Evolutionary conservation across 1,284 basidiomycete genomes (phyloP), one percentile per base, ranked within the genome.

Genomic region (Termitomyces sp.): DNA sequence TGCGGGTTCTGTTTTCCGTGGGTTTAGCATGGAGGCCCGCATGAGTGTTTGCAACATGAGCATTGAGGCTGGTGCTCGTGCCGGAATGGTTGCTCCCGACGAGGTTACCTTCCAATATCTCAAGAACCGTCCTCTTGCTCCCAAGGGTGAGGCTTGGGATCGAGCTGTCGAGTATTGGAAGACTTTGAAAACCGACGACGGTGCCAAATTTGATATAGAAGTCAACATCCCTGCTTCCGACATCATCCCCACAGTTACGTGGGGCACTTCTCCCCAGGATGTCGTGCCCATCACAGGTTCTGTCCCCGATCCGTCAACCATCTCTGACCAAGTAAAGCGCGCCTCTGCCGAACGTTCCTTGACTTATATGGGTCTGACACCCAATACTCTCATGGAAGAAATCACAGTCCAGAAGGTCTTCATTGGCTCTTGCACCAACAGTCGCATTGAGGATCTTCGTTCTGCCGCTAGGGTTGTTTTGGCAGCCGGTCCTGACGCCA

Each of bases 41-140:
- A 97, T 97, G 94, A 94, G 92, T 63, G 92, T 94, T 62, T 97
- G 94, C 74, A 98, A 98, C 76, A 98, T 98, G 94, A 94, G 92
- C 60, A 97, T 98, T 69, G 94, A 98, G 73, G 95, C 86, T 57
- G 94, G 94, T 67, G 95, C 94, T 60, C 84, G 94, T 65, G 93
- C 93, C 5, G 94, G 94, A 55, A 94, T 98, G 92, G 84, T 98
- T 60, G 94, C 94, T 10, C 94, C 94, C 0, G 94, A 98, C 69
- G 90, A 96, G 36, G 75, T 88, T 60, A 98, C 95, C 7, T 95
- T 97, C 69, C 78, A 79, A 49, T 98, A 98, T 73, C 86, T 98
- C 60, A 84, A 83, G 58, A 85, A 86, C 54, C 88, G 94, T 48
- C 94, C 94, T 51, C 79, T 98, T 52, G 83, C 90, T 24, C 90